Evolutionary conservation across 2,329 filamentous ascomycete species (phyloP).

Genomic region (Penicillium hordei): DNA sequence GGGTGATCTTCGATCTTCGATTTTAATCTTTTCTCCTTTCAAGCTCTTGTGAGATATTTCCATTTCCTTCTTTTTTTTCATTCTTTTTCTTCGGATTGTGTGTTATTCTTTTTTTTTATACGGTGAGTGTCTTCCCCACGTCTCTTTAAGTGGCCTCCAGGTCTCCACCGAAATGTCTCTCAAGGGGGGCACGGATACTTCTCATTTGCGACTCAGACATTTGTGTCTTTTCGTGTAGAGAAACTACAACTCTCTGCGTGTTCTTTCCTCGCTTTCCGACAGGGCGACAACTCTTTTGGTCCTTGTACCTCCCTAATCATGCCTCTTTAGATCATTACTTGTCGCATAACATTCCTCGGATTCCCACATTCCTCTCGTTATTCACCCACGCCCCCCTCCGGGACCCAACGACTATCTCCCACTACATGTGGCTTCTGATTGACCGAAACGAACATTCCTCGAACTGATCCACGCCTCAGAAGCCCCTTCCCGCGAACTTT

Average conservation of each 20-base stretch:
- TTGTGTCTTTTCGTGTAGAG: slow-evolving; percentile 5
- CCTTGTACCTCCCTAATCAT: slow-evolving; percentile 12
- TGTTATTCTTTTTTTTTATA: slow-evolving; percentile 3
- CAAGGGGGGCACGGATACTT: slow-evolving; percentile 27
- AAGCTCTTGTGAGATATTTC: background rate
- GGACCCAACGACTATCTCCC: slow-evolving; percentile 11
- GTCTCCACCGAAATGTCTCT: slow-evolving; percentile 32
- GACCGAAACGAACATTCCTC: slow-evolving; percentile 28
- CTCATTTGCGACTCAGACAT: slow-evolving; percentile 13
- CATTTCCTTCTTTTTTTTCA: background rate
- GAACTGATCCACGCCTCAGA: slow-evolving; percentile 15
- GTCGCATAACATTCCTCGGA: slow-evolving; percentile 16
- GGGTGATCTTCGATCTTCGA: slow-evolving; percentile 8
- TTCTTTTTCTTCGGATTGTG: background rate
- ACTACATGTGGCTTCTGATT: slow-evolving; percentile 32
- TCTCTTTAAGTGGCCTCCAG: slow-evolving; percentile 24
- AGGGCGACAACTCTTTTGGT: background rate
- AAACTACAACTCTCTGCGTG: slow-evolving; percentile 5
- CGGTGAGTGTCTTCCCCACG: slow-evolving; percentile 32
- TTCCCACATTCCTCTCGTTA: slow-evolving; percentile 26
- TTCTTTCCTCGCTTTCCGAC: slow-evolving; percentile 9
- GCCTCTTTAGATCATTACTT: slow-evolving; percentile 20
- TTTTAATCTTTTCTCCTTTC: slow-evolving; percentile 7
- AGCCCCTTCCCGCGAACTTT: slow-evolving; percentile 11
- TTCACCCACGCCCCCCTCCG: background rate